Evolutionary conservation across 495 filamentous ascomycete genomes (phyloP).

Genomic region (Umbilicaria muhlenbergii): DNA sequence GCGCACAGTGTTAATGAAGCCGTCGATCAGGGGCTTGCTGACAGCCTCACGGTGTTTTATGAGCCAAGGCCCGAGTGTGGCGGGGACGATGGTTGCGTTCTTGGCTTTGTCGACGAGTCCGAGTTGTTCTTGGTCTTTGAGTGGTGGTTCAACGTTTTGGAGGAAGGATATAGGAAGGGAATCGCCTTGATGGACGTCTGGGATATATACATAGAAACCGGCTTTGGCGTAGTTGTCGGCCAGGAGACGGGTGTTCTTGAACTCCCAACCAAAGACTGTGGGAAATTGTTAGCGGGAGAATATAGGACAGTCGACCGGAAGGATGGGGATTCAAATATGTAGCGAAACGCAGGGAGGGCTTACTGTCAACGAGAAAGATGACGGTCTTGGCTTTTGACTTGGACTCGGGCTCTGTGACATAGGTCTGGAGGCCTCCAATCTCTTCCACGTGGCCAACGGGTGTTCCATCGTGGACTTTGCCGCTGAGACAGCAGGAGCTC

Average conservation of each 20-base stretch:
- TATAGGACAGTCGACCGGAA: background rate
- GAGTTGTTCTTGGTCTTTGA: conserved; percentile 10
- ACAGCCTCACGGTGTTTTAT: conserved; percentile 19
- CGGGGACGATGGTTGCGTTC: conserved; percentile 21
- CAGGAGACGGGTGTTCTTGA: conserved; percentile 26
- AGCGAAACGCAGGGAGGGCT: background rate
- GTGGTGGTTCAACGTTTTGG: conserved; percentile 20
- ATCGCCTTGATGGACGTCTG: conserved; percentile 27
- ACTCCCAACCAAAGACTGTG: conserved; percentile 23
- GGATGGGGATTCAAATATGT: background rate
- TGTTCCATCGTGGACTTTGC: conserved; percentile 23
- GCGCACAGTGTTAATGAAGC: conserved; percentile 17
- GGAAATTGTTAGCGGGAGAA: background rate
- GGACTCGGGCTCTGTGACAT: conserved; percentile 16
- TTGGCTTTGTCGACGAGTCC: conserved; percentile 20
- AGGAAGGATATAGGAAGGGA: conserved; percentile 21
- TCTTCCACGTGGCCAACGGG: conserved; percentile 22
- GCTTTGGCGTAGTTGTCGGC: conserved; percentile 28
- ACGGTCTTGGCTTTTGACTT: conserved; percentile 20
- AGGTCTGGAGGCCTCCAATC: conserved; percentile 24
- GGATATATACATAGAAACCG: conserved; percentile 25
- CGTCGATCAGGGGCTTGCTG: conserved; percentile 12
- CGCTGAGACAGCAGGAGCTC: conserved; percentile 15
- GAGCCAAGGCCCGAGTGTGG: conserved; percentile 24
- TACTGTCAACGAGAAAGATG: conserved; percentile 20